Conservation (phyloP, 768 basidiomycete genomes). For the Rhizopogon sp. region DNA sequence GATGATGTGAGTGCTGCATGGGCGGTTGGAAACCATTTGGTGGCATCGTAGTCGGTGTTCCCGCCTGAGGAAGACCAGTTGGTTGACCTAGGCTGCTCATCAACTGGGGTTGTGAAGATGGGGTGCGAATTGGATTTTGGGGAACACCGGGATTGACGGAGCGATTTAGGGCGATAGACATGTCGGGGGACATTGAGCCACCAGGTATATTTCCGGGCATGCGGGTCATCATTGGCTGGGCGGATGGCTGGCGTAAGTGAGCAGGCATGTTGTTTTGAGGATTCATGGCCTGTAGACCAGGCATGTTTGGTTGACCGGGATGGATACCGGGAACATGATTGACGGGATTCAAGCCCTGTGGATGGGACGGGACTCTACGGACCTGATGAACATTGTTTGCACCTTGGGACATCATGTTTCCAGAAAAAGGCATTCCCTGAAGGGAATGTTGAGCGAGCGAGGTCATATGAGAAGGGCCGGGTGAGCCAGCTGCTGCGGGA, state of each 20-base stretch:
- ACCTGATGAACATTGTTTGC: slow-evolving; percentile 30
- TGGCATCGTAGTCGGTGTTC: slow-evolving; percentile 24
- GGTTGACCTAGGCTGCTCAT: slow-evolving; percentile 42
- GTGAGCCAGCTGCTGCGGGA: slow-evolving; percentile 21
- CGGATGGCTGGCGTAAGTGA: slow-evolving; percentile 31
- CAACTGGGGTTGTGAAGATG: slow-evolving; percentile 40
- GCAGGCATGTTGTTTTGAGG: slow-evolving; percentile 36
- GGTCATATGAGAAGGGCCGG: slow-evolving; percentile 21
- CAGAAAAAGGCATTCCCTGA: slow-evolving; percentile 38
- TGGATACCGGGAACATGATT: slow-evolving; percentile 32
- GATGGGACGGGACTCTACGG: slow-evolving; percentile 58
- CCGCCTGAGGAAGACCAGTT: slow-evolving; percentile 24
- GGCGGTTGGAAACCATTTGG: slow-evolving; percentile 24
- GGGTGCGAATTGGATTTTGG: slow-evolving; percentile 37
- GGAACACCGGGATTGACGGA: slow-evolving; percentile 36
- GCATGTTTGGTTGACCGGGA: slow-evolving; percentile 28
- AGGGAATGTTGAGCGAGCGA: slow-evolving; percentile 32
- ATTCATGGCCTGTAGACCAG: slow-evolving; percentile 42
- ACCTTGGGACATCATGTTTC: slow-evolving; percentile 37
- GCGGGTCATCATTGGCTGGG: slow-evolving; percentile 28
- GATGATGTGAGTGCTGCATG: slow-evolving; percentile 23
- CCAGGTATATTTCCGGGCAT: slow-evolving; percentile 24
- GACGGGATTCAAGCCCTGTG: slow-evolving; percentile 39
- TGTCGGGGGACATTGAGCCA: slow-evolving; percentile 39
- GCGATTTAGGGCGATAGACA: slow-evolving; percentile 30